Conservation (phyloP, 257 asterid genomes). For the Salvia hispanica region DNA sequence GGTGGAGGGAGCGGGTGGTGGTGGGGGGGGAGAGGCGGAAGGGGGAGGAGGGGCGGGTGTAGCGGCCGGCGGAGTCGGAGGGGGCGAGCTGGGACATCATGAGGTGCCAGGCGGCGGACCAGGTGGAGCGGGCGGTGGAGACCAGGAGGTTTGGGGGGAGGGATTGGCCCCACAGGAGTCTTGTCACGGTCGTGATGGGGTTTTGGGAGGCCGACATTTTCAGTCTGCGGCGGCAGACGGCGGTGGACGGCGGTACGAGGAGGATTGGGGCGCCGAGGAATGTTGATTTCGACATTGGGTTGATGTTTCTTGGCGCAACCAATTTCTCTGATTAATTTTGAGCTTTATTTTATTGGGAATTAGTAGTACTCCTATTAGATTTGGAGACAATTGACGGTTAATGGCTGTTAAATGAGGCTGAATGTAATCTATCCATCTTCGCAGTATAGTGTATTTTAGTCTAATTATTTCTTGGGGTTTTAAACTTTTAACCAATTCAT, state of each 20-base stretch:
- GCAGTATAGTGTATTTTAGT: too few relatives aligned
- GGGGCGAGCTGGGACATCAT: conserved; percentile 99
- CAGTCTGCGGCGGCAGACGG: conserved; percentile 34
- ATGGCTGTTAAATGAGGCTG: too few relatives aligned
- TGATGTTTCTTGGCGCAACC: not conserved
- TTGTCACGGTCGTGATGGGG: conserved; percentile 63
- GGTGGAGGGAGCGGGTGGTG: conserved; percentile 59
- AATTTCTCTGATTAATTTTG: too few relatives aligned
- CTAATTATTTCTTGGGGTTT: too few relatives aligned
- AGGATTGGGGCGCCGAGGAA: conserved; percentile 40
- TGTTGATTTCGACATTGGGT: conserved; percentile 38
- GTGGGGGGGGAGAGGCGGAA: conserved; percentile 49
- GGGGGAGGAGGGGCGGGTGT: conserved; percentile 83
- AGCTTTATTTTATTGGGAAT: too few relatives aligned
- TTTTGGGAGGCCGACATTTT: conserved; percentile 42
- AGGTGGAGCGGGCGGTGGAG: conserved; percentile 92
- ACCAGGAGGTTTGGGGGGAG: conserved; percentile 90
- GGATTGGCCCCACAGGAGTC: conserved; percentile 83
- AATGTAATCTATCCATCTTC: too few relatives aligned
- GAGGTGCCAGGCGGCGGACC: conserved; percentile 91
- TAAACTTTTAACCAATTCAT: too few relatives aligned
- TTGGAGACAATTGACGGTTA: too few relatives aligned
- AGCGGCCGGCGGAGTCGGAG: conserved; percentile 72
- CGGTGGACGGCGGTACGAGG: conserved; percentile 35
- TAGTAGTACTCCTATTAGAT: too few relatives aligned